Evolutionary conservation across 176 grass and related monocot species (phyloP).

Genomic region (Triticum turgidum): DNA sequence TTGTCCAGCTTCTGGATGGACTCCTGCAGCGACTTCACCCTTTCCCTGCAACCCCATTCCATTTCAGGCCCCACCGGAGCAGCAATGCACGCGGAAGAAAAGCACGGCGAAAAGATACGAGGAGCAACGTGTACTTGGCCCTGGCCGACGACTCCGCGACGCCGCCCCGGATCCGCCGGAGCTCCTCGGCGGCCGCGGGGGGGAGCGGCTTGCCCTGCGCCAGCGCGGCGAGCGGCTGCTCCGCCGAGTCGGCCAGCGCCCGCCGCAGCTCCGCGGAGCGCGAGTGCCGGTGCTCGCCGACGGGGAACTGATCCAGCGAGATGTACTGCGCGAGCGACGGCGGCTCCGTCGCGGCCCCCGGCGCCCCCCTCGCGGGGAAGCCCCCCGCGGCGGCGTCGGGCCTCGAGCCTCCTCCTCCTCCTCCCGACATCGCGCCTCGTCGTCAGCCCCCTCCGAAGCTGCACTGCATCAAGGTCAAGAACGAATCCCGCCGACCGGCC

Average conservation of each 20-base stretch:
- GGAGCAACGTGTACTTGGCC: conserved; percentile 43
- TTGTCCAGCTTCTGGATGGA: conserved; percentile 59
- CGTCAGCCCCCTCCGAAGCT: neutral
- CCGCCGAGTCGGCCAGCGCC: conserved; percentile 41
- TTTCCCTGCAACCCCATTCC: conserved; percentile 49
- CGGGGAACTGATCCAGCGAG: conserved; percentile 44
- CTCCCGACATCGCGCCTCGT: conserved; percentile 39
- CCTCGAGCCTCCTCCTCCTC: conserved; percentile 38
- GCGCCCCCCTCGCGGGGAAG: conserved; percentile 40
- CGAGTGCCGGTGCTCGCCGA: conserved; percentile 51
- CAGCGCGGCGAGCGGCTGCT: conserved; percentile 47
- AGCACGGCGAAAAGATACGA: neutral
- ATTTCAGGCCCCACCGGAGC: neutral
- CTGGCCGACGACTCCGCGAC: conserved; percentile 41
- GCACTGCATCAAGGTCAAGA: neutral
- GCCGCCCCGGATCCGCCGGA: conserved; percentile 56
- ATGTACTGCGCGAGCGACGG: conserved; percentile 60
- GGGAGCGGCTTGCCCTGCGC: conserved; percentile 47
- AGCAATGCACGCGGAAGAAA: neutral
- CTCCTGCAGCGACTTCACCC: conserved; percentile 50
- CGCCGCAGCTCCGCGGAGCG: conserved; percentile 48
- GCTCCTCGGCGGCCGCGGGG: conserved; percentile 42
- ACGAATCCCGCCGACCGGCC: conserved; percentile 1
- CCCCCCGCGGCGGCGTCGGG: conserved; percentile 30
- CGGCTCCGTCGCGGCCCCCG: conserved; percentile 13